phyloP scores from a whole-genome alignment of 2,329 filamentous ascomycete species.

The Clarireedia paspali region DNA sequence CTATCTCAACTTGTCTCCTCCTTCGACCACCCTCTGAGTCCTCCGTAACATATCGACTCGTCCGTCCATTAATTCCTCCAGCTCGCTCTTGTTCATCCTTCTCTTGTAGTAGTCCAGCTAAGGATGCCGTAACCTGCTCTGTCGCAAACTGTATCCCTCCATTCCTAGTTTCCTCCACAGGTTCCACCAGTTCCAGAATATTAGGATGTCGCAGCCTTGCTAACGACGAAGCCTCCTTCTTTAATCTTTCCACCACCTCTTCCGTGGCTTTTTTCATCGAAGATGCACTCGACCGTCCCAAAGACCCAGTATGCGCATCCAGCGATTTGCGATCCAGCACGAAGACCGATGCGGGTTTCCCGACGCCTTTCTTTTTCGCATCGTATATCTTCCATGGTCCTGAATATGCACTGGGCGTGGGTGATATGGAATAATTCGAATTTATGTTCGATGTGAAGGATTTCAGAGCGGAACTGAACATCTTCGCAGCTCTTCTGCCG shows the following conservation, averaged over 20 bases:
- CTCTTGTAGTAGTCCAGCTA: constrained; percentile 72
- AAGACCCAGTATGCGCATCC: constrained; percentile 57
- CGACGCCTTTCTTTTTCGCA: constrained; percentile 92
- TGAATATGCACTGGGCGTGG: constrained; percentile 67
- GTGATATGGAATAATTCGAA: constrained; percentile 79
- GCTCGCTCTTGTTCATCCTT: constrained; percentile 80
- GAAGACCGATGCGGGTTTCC: constrained; percentile 83
- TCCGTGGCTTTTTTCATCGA: constrained; percentile 76
- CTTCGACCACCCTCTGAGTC: constrained; percentile 65
- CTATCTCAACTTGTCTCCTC: constrained; percentile 80
- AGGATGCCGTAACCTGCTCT: constrained; percentile 82
- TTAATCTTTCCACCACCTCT: constrained; percentile 83
- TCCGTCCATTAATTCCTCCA: constrained; percentile 59
- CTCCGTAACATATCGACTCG: constrained; percentile 75
- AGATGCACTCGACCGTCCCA: constrained; percentile 55
- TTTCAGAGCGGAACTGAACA: constrained; percentile 65
- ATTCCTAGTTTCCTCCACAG: constrained; percentile 85
- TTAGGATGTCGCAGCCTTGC: constrained; percentile 86
- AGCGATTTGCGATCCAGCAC: constrained; percentile 87
- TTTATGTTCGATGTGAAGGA: constrained; percentile 90
- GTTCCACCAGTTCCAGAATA: constrained; percentile 86
- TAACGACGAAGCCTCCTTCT: constrained; percentile 83
- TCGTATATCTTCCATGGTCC: constrained; percentile 98
- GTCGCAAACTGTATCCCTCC: constrained; percentile 95
- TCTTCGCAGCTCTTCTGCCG: constrained; percentile 13